Percentiles rank a stretch among this genome's conserved stretches.
These are phyloP conservation scores for Botrytis porri DNA, from an alignment of 2,329 filamentous ascomycete species.

Conservation along the genomic window DNA sequence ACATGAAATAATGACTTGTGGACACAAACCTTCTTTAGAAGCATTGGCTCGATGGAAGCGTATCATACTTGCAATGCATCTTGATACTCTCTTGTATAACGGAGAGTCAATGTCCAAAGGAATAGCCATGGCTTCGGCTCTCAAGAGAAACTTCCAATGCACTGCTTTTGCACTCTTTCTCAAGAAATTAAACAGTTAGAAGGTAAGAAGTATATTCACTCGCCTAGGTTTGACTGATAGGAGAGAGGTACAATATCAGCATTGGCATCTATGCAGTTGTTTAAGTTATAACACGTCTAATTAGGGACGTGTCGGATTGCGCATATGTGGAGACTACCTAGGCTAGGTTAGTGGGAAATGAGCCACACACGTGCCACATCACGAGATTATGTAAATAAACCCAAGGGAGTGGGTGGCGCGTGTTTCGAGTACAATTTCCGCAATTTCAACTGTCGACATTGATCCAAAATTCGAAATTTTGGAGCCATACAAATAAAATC, in stretches of 20 bases:
- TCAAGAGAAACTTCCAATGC: neutral
- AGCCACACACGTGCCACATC: neutral
- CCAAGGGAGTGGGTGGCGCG: neutral
- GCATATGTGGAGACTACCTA: neutral
- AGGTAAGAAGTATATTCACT: neutral
- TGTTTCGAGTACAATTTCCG: neutral
- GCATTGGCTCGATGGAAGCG: constrained; percentile 16
- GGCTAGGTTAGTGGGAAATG: neutral
- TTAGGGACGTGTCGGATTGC: neutral
- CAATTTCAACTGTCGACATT: neutral
- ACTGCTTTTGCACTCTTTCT: neutral
- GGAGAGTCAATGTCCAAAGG: neutral
- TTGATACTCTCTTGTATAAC: constrained; percentile 13
- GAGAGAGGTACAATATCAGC: neutral
- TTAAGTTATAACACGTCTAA: neutral
- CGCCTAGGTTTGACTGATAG: neutral
- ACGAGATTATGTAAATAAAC: neutral
- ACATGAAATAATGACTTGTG: constrained; percentile 17
- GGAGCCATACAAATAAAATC: no score
- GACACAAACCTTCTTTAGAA: constrained; percentile 18
- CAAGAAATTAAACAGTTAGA: neutral
- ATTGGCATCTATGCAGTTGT: neutral
- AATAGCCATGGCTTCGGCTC: neutral
- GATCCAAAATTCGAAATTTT: neutral
- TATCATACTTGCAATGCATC: constrained; percentile 16